These are phyloP conservation scores for Ceriops tagal DNA, from an alignment of 345 rosid genomes.

Conservation along the genomic window DNA sequence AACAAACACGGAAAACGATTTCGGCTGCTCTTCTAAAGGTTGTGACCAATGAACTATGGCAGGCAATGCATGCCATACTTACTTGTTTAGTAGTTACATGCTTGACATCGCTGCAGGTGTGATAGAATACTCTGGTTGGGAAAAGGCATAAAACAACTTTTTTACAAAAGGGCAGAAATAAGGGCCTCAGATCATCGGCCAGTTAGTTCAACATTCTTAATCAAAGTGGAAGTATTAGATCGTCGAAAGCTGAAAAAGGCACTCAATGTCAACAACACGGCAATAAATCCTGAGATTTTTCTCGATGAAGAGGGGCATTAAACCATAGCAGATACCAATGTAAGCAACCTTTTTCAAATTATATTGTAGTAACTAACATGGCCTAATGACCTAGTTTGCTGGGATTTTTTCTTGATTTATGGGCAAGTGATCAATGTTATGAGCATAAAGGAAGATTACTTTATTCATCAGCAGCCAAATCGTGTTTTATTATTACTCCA, in stretches of 20 bases:
- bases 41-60: neutral
- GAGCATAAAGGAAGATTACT: too few species aligned
- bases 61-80: neutral
- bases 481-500: too few species aligned
- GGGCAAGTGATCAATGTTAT: too few species aligned
- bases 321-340: conserved; percentile 27
- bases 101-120: conserved; percentile 54
- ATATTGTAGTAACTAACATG: too few species aligned
- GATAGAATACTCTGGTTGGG: conserved; percentile 93
- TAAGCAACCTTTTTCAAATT: conserved; percentile 11
- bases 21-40: neutral
- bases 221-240: conserved; percentile 82
- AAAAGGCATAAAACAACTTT: conserved; percentile 71
- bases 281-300: conserved; percentile 70
- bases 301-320: conserved; percentile 23
- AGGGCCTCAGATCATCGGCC: conserved; percentile 94
- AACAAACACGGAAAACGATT: neutral
- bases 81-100: neutral
- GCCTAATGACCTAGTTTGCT: too few species aligned
- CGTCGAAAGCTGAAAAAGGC: conserved; percentile 75
- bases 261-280: conserved; percentile 62
- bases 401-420: too few species aligned
- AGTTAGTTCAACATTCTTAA: conserved; percentile 62
- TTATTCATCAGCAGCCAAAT: too few species aligned
- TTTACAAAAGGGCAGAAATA: conserved; percentile 60